Conservation (phyloP, 495 filamentous ascomycete species). For the Penicillium robsamsonii region DNA sequence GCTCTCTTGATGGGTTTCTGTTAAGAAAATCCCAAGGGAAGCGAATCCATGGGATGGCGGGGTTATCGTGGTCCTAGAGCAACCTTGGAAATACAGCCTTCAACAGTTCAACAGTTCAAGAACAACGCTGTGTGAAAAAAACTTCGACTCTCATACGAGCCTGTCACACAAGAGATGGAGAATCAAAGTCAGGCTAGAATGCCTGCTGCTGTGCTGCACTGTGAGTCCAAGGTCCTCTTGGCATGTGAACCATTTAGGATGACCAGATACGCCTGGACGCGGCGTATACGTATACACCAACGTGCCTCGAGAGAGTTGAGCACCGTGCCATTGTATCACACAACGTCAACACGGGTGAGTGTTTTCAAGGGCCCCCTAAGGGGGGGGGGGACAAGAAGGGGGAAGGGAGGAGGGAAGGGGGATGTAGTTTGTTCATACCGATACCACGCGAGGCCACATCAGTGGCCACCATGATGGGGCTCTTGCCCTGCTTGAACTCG, state of each 20-base stretch:
- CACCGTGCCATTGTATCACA: constrained; percentile 70
- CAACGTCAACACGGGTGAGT: constrained; percentile 56
- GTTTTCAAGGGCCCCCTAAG: constrained; percentile 32
- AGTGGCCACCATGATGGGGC: constrained; percentile 88
- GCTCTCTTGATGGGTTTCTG: constrained; percentile 63
- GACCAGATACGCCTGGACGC: constrained; percentile 78
- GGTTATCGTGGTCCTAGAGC: constrained; percentile 68
- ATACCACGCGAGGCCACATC: constrained; percentile 97
- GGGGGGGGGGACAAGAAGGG: constrained; percentile 29
- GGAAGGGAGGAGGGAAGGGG: constrained; percentile 41
- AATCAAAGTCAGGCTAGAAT: constrained; percentile 52
- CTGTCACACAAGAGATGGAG: constrained; percentile 68
- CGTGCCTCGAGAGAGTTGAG: constrained; percentile 86
- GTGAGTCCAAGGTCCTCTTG: constrained; percentile 82
- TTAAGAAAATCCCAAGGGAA: constrained; percentile 52
- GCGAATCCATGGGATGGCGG: constrained; percentile 53
- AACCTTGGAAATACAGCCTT: constrained; percentile 67
- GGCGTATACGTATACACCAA: constrained; percentile 59
- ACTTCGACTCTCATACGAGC: constrained; percentile 70
- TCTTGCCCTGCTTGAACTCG: constrained; percentile 96
- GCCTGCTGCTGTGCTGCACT: constrained; percentile 72
- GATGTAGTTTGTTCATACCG: constrained; percentile 84
- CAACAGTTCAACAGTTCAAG: constrained; percentile 70
- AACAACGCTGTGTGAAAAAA: constrained; percentile 47
- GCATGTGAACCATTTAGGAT: constrained; percentile 66